Base-by-base conservation (phyloP, 805 yeast genomes). In the Candida golubevii region DNA sequence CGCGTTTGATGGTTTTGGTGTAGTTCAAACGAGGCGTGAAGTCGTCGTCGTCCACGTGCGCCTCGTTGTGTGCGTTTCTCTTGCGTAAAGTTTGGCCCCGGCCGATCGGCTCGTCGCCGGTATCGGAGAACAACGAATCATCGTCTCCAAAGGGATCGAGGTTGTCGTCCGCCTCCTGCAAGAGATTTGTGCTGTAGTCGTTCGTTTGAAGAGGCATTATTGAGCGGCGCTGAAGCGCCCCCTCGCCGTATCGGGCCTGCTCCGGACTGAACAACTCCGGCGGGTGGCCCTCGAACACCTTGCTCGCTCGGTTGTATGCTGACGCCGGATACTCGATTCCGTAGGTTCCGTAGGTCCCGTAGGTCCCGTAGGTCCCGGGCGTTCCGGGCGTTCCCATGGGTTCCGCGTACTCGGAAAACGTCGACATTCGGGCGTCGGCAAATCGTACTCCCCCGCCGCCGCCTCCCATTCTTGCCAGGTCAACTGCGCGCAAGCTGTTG, bases 131-230 rank as follows among this genome's bases (percentile, higher is more conserved):
- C 28, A 71, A 56, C 42, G 72, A 66, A 44, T 69, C 75, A 47
- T 68, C 72, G 48, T 70, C 74, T 28, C 71, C 74, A 49, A 70
- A 71, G 1, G 75, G 75, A 50, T 71, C 75, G 38, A 63, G 41
- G 39, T 59, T 68, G 4, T 59, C 69, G 36, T 61, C 65, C 12
- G 69, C 67, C 39, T 71, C 75, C 50, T 68, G 65, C 44, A 71
- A 51, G 13, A 69, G 64, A 48, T 71, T 71, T 28, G 67, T 65
- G 49, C 57, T 53, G 48, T 71, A 71, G 48, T 71, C 63, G 36
- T 67, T 46, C 11, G 56, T 38, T 37, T 53, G 53, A 13, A 45
- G 36, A 6, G 49, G 47, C 32, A 40, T n/a, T 46, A 42, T 29
- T 38, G 45, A 33, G 31, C 31, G 42, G 31, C 50, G 46, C 30